A percentile compares a stretch with the other conserved stretches of the same genome.
phyloP scores from a whole-genome alignment of 2,329 filamentous ascomycete genomes.

The Xylaria hypoxylon region DNA sequence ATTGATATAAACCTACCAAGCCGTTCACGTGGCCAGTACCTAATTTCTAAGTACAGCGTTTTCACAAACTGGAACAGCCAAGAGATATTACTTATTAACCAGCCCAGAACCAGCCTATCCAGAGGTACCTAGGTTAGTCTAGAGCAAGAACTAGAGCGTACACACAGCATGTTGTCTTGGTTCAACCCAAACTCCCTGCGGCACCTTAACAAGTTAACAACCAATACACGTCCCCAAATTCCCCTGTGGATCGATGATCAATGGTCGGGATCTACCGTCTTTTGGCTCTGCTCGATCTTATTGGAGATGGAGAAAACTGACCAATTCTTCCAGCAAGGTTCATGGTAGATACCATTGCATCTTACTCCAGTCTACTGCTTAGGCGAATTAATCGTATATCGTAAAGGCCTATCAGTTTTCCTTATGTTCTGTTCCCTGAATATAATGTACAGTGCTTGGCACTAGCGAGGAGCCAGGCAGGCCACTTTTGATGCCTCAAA shows the following conservation, averaged over 20 bases:
- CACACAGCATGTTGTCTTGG: background rate
- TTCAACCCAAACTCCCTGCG: background rate
- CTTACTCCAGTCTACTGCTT: background rate
- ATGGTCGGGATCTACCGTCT: slow-evolving; percentile 8
- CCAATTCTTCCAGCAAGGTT: background rate
- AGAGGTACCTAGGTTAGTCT: background rate
- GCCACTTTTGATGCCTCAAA: background rate
- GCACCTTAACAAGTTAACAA: background rate
- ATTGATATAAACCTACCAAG: too few relatives aligned
- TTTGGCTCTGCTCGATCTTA: background rate
- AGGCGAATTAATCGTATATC: background rate
- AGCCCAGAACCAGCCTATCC: too few relatives aligned
- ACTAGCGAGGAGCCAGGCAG: too few relatives aligned
- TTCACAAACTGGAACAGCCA: too few relatives aligned
- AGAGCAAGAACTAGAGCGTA: background rate
- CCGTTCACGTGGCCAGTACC: too few relatives aligned
- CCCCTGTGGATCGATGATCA: slow-evolving; percentile 12
- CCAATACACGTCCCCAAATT: slow-evolving; percentile 9
- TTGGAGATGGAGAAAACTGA: background rate
- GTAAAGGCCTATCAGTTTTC: too few relatives aligned
- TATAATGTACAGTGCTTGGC: background rate
- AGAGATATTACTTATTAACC: too few relatives aligned
- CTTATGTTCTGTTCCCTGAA: too few relatives aligned
- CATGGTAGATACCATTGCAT: background rate
- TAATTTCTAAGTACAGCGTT: too few relatives aligned